Evolutionary conservation across 2,329 filamentous ascomycete species (phyloP), one percentile per base, ranked within the genome.

Genomic region (Xylaria sp.): DNA sequence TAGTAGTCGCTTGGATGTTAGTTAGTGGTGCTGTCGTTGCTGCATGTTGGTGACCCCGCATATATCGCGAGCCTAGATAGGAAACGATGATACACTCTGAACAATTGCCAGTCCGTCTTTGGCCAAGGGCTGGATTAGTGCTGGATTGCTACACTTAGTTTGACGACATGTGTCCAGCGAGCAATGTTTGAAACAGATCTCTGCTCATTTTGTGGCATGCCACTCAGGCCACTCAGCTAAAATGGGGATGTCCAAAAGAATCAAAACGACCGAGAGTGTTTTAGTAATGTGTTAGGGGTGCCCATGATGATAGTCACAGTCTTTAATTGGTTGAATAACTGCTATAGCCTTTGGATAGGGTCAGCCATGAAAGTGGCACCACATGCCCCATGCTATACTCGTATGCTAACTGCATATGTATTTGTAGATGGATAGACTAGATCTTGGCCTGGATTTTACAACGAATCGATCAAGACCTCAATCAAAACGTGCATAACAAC

Each of bases 1-100:
- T 25, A 25, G 12, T 53, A 36, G 60, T 57, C 50, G 41, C n/a
- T 39, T 63, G 36, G 43, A 23, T 60, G 48, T 60, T 61, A 53
- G 48, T 60, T 61, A 53, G 63, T 65, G 46, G 28, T 50, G 58
- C 58, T 34, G 1, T n/a, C 12, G 28, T 55, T 20, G 32, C n/a
- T 39, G 53, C 53, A 39, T 41, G 30, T 36, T 55, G 52, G 53
- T 28, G 64, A 61, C 58, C 60, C 63, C 66, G 63, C 66, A 68
- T 59, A 28, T 18, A 15, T 63, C 52, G 53, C 53, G 23, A n/a
- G 39, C 62, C 39, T 12, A 45, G 63, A 50, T 56, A 34, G 63
- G 59, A 62, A 66, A 23, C 45, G 30, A 41, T 65, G 43, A 25
- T 12, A 39, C 23, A 25, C 34, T 60, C 25, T 15, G 45, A n/a